Percentiles rank a stretch among this genome's conserved stretches.
These are phyloP conservation scores for Fusarium coffeatum DNA, from an alignment of 2,329 filamentous ascomycete species.

Conservation along the genomic window DNA sequence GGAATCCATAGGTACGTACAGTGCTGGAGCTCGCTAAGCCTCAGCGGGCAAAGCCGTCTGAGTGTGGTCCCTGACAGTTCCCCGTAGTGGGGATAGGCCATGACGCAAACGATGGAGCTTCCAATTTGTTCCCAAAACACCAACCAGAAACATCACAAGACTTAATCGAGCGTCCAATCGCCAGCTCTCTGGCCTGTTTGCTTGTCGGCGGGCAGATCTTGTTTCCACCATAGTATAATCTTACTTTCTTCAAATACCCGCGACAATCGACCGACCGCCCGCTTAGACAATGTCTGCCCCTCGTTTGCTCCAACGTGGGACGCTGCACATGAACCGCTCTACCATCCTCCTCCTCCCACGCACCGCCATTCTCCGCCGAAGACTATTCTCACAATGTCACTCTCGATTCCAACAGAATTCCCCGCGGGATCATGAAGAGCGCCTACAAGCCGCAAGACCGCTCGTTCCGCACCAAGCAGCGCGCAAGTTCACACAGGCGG, in stretches of 20 bases:
- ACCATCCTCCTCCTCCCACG: conserved; percentile 12
- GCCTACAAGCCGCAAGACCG: conserved; percentile 46
- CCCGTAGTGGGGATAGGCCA: conserved; percentile 9
- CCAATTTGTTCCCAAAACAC: conserved; percentile 5
- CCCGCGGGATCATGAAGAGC: conserved; percentile 42
- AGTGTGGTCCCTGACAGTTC: conserved; percentile 1
- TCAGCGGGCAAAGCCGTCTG: neutral
- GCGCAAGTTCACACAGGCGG: conserved; percentile 44
- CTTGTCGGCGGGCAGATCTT: too few relatives aligned
- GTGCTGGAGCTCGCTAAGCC: conserved; percentile 8
- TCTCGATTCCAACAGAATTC: conserved; percentile 36
- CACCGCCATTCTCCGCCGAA: conserved; percentile 18
- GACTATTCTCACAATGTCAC: conserved; percentile 41
- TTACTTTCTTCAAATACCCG: neutral
- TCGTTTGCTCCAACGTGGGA: conserved; percentile 33
- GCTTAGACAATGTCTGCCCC: conserved; percentile 35
- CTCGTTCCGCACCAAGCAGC: conserved; percentile 48
- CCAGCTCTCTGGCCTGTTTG: conserved; percentile 1
- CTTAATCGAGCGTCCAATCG: conserved; percentile 8
- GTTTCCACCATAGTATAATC: neutral
- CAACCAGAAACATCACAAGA: conserved; percentile 23
- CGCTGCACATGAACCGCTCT: neutral
- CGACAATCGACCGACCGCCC: neutral
- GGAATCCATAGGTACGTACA: neutral
- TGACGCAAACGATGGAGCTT: conserved; percentile 36